These are phyloP conservation scores for Gigaspora rosea DNA, from an alignment of 192 early-diverging fungal species.

Conservation along the genomic window DNA sequence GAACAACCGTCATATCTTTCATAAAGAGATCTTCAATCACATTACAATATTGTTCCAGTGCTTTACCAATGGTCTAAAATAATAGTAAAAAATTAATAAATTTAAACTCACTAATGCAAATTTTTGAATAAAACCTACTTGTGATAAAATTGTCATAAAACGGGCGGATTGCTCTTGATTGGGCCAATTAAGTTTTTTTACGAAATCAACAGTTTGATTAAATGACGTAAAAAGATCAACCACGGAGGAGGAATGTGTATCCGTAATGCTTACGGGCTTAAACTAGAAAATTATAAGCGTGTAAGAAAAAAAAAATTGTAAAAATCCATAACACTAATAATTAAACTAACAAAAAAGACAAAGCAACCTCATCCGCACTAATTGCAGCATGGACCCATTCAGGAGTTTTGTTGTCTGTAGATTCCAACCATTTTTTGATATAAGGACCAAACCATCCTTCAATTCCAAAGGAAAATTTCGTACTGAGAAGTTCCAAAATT, in stretches of 20 bases:
- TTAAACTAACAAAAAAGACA: neutral
- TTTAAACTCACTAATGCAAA: no score
- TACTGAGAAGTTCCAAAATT: neutral
- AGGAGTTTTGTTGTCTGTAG: slow-evolving; percentile 61
- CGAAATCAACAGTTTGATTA: slow-evolving; percentile 68
- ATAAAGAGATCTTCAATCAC: slow-evolving; percentile 52
- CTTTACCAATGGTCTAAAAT: slow-evolving; percentile 55
- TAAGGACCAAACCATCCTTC: slow-evolving; percentile 71
- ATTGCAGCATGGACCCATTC: slow-evolving; percentile 74
- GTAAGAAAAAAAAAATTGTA: neutral
- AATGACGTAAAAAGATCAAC: slow-evolving; percentile 82
- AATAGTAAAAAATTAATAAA: neutral
- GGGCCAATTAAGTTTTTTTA: slow-evolving; percentile 67
- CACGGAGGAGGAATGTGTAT: slow-evolving; percentile 73
- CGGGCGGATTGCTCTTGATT: slow-evolving; percentile 60
- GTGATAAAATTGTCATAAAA: slow-evolving; percentile 68
- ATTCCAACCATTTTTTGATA: slow-evolving; percentile 67
- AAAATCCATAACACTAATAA: neutral
- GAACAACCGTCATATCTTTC: slow-evolving; percentile 43
- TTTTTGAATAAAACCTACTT: slow-evolving; percentile 40
- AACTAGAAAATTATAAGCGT: slow-evolving; percentile 40
- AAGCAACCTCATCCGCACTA: slow-evolving; percentile 54
- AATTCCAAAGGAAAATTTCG: slow-evolving; percentile 59
- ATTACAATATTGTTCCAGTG: slow-evolving; percentile 63
- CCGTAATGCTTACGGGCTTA: slow-evolving; percentile 50